Conservation (phyloP, 345 rosid species). For the Eucalyptus pumila region DNA sequence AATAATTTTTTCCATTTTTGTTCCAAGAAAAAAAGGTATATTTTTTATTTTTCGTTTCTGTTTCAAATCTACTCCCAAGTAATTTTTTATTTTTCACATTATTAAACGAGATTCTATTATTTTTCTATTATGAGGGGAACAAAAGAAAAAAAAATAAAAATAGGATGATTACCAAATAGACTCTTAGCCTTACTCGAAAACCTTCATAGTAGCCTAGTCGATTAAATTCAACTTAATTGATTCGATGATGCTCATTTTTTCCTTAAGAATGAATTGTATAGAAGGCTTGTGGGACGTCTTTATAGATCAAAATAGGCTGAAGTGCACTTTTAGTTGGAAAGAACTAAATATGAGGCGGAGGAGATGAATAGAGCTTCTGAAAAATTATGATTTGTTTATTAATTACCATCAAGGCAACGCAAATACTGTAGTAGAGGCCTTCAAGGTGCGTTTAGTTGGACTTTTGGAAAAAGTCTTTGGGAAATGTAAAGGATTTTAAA, state of each 20-base stretch:
- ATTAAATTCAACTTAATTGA: neutral
- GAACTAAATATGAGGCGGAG: fast-evolving
- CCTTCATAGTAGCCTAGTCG: fast-evolving
- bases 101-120: fast-evolving
- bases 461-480: fast-evolving
- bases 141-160: too few relatives aligned
- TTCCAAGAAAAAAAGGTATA: fast-evolving
- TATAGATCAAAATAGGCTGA: fast-evolving
- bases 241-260: neutral
- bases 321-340: neutral
- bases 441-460: fast-evolving
- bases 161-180: fast-evolving
- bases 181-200: neutral
- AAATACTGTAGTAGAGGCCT: neutral
- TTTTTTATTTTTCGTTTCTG: fast-evolving
- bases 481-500: too few relatives aligned
- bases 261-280: neutral
- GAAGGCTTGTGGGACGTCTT: neutral
- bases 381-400: neutral
- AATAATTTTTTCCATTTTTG: too few relatives aligned
- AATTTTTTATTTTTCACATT: too few relatives aligned
- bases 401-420: neutral
- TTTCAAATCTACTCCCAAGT: fast-evolving
- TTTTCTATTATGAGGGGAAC: fast-evolving
- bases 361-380: neutral